Evolutionary conservation across 495 filamentous ascomycete species (phyloP), one percentile per base, ranked within the genome.

Genomic region (Hamigera avellanea): DNA sequence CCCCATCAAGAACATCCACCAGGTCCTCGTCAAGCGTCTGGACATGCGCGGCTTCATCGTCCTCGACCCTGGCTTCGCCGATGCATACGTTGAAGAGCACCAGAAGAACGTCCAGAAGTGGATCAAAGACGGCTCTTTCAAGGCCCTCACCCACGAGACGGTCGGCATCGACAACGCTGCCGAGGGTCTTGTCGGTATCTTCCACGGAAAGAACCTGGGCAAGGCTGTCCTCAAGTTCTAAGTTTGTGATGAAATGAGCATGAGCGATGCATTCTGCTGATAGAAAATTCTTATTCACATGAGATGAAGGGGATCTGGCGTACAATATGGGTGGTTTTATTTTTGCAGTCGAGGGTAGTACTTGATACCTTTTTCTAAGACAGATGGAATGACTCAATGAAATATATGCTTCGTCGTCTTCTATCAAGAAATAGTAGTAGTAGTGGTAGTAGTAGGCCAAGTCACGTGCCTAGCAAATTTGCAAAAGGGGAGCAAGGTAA

Each of bases 121-220:
- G 89, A 73, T 96, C 28, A 67, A 71, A 32, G 84, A 93, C 2
- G 86, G 86, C 5, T 73, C 74, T 6, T 75, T 95, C 63, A 85
- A 85, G 64, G 72, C 74, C 19, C 72, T 81, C 54, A 64, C 76
- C 36, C 63, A 69, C 50, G 59, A 87, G 40, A 86, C 80, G 1
- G 67, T 78, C 13, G 89, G 88, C 13, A 85, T 95, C 41, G 89
- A 94, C 37, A 82, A 87, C 43, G 80, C 77, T 2, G 61, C 78
- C 16, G 75, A 88, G 35, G 89, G 83, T 8, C 67, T 95, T 30
- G 44, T 95, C n/a, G 86, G 80, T n/a, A 79, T 96, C 66, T 66
- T 94, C 37, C 51, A 80, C 52, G 88, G 88, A 19, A 78, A 86
- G 59, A 96, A 96, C 64, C 82, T 85, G 65, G 88, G 88, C 42